phyloP scores from a whole-genome alignment of 2,329 filamentous ascomycete genomes.

The Zelopaecilomyces penicillatus region DNA sequence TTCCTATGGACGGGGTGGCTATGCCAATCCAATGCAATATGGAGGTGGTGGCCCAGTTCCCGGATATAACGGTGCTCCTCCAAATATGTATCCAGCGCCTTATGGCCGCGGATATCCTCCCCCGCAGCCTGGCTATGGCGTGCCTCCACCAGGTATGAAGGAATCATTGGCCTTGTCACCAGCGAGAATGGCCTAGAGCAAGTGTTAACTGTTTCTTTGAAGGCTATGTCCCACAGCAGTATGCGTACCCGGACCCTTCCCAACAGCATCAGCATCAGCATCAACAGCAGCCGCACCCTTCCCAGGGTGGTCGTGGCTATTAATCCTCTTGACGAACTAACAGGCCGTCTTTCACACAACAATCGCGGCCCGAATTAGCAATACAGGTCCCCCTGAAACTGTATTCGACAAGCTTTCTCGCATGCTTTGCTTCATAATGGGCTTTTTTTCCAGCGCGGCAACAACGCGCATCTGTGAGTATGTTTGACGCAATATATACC shows the following conservation, averaged over 20 bases:
- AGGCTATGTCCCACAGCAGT: constrained; percentile 32
- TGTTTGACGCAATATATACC: constrained; percentile 11
- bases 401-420: constrained; percentile 2
- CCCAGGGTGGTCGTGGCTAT: constrained; percentile 15
- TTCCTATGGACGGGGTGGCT: constrained; percentile 38
- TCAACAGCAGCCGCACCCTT: constrained; percentile 13
- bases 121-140: constrained; percentile 26
- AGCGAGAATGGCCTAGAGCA: background rate
- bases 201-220: background rate
- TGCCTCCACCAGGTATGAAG: constrained; percentile 32
- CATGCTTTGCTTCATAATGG: constrained; percentile 7
- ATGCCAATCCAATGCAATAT: constrained; percentile 32
- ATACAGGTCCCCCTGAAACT: background rate
- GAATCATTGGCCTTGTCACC: constrained; percentile 2
- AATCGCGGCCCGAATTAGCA: background rate
- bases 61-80: constrained; percentile 24
- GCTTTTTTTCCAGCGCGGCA: constrained; percentile 1
- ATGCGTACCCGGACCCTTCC: constrained; percentile 31
- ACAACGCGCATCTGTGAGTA: constrained; percentile 9
- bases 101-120: constrained; percentile 32
- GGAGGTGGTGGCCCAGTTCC: constrained; percentile 22
- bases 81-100: constrained; percentile 29
- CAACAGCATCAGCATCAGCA: constrained; percentile 17
- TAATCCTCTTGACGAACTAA: constrained; percentile 6
- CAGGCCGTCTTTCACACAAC: constrained; percentile 2